Percentiles rank a stretch among this genome's conserved stretches.
Conservation (phyloP, 2,329 filamentous ascomycete genomes). For the Claviceps purpurea region DNA sequence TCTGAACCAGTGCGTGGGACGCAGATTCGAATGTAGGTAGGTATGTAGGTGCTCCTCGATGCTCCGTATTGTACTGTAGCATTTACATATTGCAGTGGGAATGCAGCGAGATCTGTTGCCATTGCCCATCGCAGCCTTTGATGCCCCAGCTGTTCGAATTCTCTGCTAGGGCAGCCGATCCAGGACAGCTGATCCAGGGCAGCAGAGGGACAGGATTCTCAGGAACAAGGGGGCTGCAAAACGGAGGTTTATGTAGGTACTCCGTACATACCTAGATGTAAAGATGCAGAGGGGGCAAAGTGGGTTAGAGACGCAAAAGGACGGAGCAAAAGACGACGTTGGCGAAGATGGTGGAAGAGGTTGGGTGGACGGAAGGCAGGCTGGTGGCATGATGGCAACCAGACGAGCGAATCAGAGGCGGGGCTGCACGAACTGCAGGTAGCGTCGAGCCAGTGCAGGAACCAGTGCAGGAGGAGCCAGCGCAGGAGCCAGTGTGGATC, state of each 20-base stretch:
- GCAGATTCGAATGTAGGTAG: not conserved
- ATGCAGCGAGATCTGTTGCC: not conserved
- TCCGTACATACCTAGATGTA: too few species aligned
- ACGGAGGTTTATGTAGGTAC: too few species aligned
- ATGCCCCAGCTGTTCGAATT: not conserved
- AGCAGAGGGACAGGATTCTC: too few species aligned
- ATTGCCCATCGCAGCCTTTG: not conserved
- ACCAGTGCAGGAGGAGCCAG: not conserved
- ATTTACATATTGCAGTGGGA: not conserved
- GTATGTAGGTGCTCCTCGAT: too few species aligned
- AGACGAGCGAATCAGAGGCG: not conserved
- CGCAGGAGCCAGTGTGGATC: conserved; percentile 1
- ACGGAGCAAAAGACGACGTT: not conserved
- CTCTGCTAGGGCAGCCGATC: not conserved
- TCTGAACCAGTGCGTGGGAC: not conserved
- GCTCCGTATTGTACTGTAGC: too few species aligned
- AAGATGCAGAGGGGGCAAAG: too few species aligned
- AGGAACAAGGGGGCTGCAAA: too few species aligned
- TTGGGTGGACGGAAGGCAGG: not conserved
- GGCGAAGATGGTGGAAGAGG: not conserved
- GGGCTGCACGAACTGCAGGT: not conserved
- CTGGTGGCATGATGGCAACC: not conserved
- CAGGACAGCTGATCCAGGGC: not conserved
- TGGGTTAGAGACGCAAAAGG: not conserved
- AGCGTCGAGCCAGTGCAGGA: not conserved